Evolutionary conservation across 176 grass and related monocot genomes (phyloP), one percentile per base, ranked within the genome.

Genomic region (Musa acuminata): DNA sequence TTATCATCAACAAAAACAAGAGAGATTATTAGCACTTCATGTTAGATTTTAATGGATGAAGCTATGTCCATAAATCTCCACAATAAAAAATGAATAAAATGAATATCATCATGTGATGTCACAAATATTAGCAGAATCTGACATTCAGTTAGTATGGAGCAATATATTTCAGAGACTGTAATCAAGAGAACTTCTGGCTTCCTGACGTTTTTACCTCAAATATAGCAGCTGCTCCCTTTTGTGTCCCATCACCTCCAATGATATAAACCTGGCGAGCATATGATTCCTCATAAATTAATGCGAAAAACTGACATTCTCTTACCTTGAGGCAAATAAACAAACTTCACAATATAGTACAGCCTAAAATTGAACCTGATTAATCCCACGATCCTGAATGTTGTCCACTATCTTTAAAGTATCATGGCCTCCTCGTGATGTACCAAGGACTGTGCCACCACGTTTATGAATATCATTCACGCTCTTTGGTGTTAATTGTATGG

Each of bases 391-490:
- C 69, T 98, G 83, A 78, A 98, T 93, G 71, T 98, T 98, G 48
- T 98, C 90, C 13, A 98, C 95, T 60, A 98, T 93, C 78, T 98
- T 98, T 72, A 80, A 67, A 6, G 90, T 98, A 82, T 98, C 90
- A 82, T 98, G 88, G 69, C 94, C 94, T 80, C 94, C 94, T 75
- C 94, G 86, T 72, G 94, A 98, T 85, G 90, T 87, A 69, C 94
- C 84, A 77, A 98, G 88, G 80, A 98, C 71, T 19, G 94, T 98
- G 35, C 94, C 94, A 13, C 94, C 94, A 49, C 84, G 84, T 82
- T 98, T 98, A 76, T 98, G 94, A 67, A 98, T 89, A 77, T 93
- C 94, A 87, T 98, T 91, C 49, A 98, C 94, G 83, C 80, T 89
- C 64, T 98, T 98, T 26, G 90, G 88, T 72, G 90, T 91, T 82